Base-by-base conservation (phyloP, 768 basidiomycete species). In the Mycena chlorophos region DNA sequence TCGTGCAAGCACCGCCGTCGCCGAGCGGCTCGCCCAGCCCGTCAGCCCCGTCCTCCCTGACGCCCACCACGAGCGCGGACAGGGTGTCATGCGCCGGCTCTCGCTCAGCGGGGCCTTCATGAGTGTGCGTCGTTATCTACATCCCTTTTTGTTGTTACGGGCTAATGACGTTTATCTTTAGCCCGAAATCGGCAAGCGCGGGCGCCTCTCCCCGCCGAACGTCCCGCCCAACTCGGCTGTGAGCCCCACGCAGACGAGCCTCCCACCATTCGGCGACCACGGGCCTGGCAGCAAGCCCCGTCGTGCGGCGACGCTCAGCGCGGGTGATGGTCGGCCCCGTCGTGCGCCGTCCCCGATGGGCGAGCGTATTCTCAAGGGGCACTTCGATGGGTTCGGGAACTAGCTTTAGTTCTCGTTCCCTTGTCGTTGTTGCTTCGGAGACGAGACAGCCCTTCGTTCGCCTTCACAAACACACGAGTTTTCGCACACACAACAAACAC, bases 361-460 rank as follows among this genome's bases (percentile, higher is more conserved):
- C 60, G 91, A 94, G 72, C 79, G 91, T 55, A 92, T 94, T 57
- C 80, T 94, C 63, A 94, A 90, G 76, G 91, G 91, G 8, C 91
- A 94, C 64, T 94, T 93, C 63, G 91, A 94, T 66, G 87, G 91
- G 47, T 94, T 94, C 78, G n/a, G n/a, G n/a, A n/a, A n/a, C n/a
- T n/a, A n/a, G n/a, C n/a, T n/a, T n/a, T n/a, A n/a, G 8, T 17
- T 6, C 20, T 10, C 40, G 31, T 34, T 8, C 31, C 31, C 10
- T 8, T 34, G 31, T 17, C 31, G 17, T 34, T 34, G 31, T n/a
- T n/a, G n/a, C n/a, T n/a, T n/a, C n/a, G n/a, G n/a, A n/a, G n/a
- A n/a, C n/a, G n/a, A n/a, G n/a, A n/a, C n/a, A n/a, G n/a, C n/a
- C n/a, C n/a, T n/a, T n/a, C n/a, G n/a, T n/a, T n/a, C n/a, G n/a